Evolutionary conservation across 1,284 basidiomycete species (phyloP), one percentile per base, ranked within the genome.

Genomic region (Microbotryum intermedium): DNA sequence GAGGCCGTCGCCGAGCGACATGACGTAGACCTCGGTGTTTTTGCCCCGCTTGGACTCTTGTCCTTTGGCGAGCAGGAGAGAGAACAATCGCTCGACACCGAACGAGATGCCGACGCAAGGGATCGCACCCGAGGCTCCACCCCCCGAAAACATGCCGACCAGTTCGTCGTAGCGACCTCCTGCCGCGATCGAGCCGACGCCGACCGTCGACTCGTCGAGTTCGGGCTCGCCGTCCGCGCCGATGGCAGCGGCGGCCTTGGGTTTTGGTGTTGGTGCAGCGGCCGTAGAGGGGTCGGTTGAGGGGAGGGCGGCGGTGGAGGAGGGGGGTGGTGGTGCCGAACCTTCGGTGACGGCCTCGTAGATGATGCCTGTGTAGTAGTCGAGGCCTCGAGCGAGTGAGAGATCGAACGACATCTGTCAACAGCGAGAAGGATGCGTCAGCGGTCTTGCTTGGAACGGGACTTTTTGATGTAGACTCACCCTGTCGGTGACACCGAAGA

Each of bases 341-440:
- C 85, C 89, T 70, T 90, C 90, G 26, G 91, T 89, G 69, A 92
- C 83, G 46, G 91, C 95, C 77, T 99, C 95, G 78, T 97, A 97
- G 74, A 98, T 98, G 72, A 99, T 85, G 45, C 95, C 94, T 1
- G 94, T 98, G 78, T 99, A 97, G 77, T 98, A 98, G 76, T 98
- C 95, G 43, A 98, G 82, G 26, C 94, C 94, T 42, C 95, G 85
- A 9, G 95, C 95, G 25, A 98, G 83, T 9, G 90, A 94, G 69
- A 98, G 83, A 76, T 98, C 94, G 74, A 99, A 97, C 9, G 90
- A 93, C 72, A 97, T 83, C 87, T 91, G 68, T 23, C 39, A 30
- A 18, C 10, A 25, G 45, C 13, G 30, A 55, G 30, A 16, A n/a
- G 44, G 29, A 20, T 34, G 5, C 21, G 20, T 30, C 10, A 42